Evolutionary conservation across 805 yeast genomes (phyloP), one percentile per base, ranked within the genome.

Genomic region (Maudiozyma turicensis): DNA sequence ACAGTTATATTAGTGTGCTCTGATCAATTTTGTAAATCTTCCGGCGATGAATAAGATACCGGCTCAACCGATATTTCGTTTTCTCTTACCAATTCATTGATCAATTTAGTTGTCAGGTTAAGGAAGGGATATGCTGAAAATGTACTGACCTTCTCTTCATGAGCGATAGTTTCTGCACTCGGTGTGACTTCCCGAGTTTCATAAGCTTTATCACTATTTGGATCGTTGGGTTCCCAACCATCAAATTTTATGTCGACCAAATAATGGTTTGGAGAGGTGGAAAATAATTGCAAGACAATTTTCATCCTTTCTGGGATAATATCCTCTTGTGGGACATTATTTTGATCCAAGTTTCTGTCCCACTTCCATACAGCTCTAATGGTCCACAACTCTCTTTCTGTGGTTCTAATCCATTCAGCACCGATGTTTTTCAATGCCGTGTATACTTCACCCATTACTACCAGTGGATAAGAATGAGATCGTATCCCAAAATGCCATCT

Each of bases 401-500:
- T 78, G 6, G 97, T 96, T 57, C 83, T 82, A 9, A 91, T 86
- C 98, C 98, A 91, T 66, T 93, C 96, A 0, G 98, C 97, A 1
- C 96, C 96, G 48, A 93, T 71, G 59, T 86, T 87, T 68, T 86
- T 86, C 63, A 91, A 73, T 1, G 98, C 98, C 43, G 96, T 75
- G 69, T 93, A 91, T 41, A 91, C 89, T 65, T 93, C 99, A 20
- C 97, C 96, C 98, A 91, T 91, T 3, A 91, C 98, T 66, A 93
- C 98, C 58, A 93, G 73, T 32, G 99, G 98, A 64, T 91, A 93
- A 0, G 96, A 87, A 60, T 97, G 77, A 7, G 96, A 87, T 63
- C 99, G 76, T 52, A 91, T 93, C 55, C 99, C 99, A 63, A 93
- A 93, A 72, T 91, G 99, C 99, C 99, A 91, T 67, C 95, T 81